phyloP scores from a whole-genome alignment of 495 filamentous ascomycete species.

The Diplogelasinospora grovesii region DNA sequence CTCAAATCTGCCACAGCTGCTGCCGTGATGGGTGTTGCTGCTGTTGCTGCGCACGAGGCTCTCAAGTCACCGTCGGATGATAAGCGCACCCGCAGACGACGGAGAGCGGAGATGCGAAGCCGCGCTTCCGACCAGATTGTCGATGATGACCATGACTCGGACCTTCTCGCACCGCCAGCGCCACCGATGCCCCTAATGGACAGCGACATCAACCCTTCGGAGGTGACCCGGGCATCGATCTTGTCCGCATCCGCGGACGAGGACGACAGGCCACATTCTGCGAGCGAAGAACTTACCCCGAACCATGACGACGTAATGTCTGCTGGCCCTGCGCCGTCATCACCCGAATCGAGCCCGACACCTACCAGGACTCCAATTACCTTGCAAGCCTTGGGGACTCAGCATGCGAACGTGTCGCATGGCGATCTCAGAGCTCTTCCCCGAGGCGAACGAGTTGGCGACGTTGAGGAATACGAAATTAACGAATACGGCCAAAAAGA shows the following conservation, averaged over 20 bases:
- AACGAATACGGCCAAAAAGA: conserved; percentile 40
- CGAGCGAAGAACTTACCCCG: conserved; percentile 48
- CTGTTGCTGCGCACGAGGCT: conserved; percentile 24
- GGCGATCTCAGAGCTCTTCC: conserved; percentile 43
- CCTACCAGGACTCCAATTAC: conserved; percentile 34
- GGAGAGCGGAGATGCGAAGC: conserved; percentile 35
- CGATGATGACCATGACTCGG: conserved; percentile 33
- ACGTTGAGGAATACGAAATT: conserved; percentile 36
- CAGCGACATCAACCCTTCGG: conserved; percentile 78
- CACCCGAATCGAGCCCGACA: conserved; percentile 34
- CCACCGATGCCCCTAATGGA: conserved; percentile 78
- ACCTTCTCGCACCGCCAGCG: conserved; percentile 31
- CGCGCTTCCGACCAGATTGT: conserved; percentile 29
- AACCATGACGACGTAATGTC: conserved; percentile 53
- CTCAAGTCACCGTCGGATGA: conserved; percentile 38
- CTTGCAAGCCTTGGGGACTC: conserved; percentile 36
- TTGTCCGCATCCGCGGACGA: conserved; percentile 78
- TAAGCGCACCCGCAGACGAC: conserved; percentile 37
- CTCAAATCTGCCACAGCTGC: conserved; percentile 33
- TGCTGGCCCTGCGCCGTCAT: conserved; percentile 41
- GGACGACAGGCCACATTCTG: conserved; percentile 63
- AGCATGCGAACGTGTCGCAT: conserved; percentile 46
- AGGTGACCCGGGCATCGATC: conserved; percentile 83
- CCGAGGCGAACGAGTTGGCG: conserved; percentile 26
- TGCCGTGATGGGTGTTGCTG: conserved; percentile 26